Percentiles rank a stretch among this genome's conserved stretches.
Evolutionary conservation across 768 basidiomycete genomes (phyloP).

Genomic region (Russula earlei): DNA sequence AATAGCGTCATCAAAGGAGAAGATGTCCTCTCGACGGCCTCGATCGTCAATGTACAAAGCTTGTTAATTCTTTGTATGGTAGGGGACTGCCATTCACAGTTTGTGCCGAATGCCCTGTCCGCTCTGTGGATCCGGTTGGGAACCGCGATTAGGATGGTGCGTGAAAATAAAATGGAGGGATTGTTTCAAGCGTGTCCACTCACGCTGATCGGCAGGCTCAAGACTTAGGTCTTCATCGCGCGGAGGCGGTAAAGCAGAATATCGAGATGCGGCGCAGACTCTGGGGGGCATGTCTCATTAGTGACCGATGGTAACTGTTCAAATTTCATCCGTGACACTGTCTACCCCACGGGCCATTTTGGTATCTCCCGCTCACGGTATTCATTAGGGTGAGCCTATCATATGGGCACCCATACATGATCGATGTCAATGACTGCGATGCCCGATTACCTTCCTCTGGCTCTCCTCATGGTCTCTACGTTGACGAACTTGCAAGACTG

Average conservation of each 20-base stretch:
- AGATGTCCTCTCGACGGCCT: conserved; percentile 82
- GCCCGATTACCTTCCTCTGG: conserved; percentile 86
- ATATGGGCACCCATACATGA: conserved; percentile 92
- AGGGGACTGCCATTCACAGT: conserved; percentile 86
- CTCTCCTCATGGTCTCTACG: conserved; percentile 66
- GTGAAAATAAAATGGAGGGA: conserved; percentile 24
- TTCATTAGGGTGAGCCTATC: conserved; percentile 68
- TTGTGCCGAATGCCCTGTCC: conserved; percentile 75
- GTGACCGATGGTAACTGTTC: conserved; percentile 73
- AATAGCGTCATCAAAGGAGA: conserved; percentile 82
- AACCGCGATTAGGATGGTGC: conserved; percentile 86
- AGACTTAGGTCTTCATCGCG: conserved; percentile 90
- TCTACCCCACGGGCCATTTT: background rate
- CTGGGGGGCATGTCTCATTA: conserved; percentile 92
- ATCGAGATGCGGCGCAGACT: conserved; percentile 83
- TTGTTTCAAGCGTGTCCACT: conserved; percentile 1
- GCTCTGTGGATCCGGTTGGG: conserved; percentile 81
- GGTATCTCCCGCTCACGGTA: conserved; percentile 12
- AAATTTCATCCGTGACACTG: conserved; percentile 2
- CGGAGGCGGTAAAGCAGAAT: conserved; percentile 74
- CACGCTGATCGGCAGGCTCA: conserved; percentile 56
- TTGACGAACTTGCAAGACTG: conserved; percentile 86
- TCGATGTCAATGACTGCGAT: conserved; percentile 95
- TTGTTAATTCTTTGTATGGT: conserved; percentile 79
- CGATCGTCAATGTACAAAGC: conserved; percentile 80